These are phyloP conservation scores for Arabis hirsuta DNA, from an alignment of 345 rosid species.

Conservation along the genomic window DNA sequence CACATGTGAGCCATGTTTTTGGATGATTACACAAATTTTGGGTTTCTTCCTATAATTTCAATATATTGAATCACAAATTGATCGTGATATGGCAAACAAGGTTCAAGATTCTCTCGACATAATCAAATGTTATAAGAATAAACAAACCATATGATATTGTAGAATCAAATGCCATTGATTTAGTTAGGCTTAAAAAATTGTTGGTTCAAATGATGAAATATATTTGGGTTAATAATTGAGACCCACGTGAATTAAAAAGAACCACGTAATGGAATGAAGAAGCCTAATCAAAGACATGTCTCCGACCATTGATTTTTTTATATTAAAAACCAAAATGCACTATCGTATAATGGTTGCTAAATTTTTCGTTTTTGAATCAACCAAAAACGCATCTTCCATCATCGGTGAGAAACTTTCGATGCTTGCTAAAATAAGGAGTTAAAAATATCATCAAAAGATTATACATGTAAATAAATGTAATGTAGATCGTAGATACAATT, in stretches of 20 bases:
- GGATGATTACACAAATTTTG: slow-evolving; percentile 30
- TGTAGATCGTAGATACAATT: neutral
- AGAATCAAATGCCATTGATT: slow-evolving; percentile 34
- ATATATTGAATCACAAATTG: slow-evolving; percentile 27
- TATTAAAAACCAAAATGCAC: slow-evolving; percentile 15
- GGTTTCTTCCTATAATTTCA: slow-evolving; percentile 27
- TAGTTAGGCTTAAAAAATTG: slow-evolving; percentile 10
- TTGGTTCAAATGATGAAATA: slow-evolving; percentile 10
- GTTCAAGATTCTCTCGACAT: slow-evolving; percentile 39
- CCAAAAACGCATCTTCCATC: slow-evolving; percentile 6
- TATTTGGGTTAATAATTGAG: slow-evolving; percentile 34
- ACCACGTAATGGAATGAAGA: neutral
- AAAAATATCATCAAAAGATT: neutral
- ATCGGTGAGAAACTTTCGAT: slow-evolving; percentile 6
- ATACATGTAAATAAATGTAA: neutral
- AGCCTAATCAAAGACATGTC: slow-evolving; percentile 38
- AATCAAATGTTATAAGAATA: slow-evolving; percentile 24
- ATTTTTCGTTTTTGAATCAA: slow-evolving; percentile 4
- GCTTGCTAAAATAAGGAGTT: neutral
- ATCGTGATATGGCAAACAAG: slow-evolving; percentile 27
- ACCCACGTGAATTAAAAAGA: slow-evolving; percentile 36
- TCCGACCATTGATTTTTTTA: slow-evolving; percentile 37
- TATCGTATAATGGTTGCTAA: slow-evolving; percentile 21
- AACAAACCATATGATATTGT: slow-evolving; percentile 17
- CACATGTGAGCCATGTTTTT: slow-evolving; percentile 41